These are phyloP conservation scores for Xylaria acuta DNA, from an alignment of 495 filamentous ascomycete genomes.

Conservation along the genomic window DNA sequence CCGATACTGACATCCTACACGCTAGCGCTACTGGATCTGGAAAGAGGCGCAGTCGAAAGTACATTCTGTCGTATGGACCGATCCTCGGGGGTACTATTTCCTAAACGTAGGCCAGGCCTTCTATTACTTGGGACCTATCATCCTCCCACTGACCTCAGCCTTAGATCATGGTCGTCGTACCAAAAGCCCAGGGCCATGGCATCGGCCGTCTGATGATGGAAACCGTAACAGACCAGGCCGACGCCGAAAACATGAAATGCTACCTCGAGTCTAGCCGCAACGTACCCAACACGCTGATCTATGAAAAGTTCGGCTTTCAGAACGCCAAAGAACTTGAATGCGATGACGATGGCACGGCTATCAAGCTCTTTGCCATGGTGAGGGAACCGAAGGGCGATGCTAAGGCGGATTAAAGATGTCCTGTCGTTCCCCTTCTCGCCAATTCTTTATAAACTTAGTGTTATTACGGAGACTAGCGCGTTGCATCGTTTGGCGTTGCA, in stretches of 20 bases:
- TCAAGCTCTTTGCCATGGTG: conserved; percentile 60
- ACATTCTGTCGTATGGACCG: conserved; percentile 64
- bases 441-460: not conserved
- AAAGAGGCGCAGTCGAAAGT: conserved; percentile 63
- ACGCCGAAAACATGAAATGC: conserved; percentile 63
- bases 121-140: not conserved
- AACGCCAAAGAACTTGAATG: conserved; percentile 67
- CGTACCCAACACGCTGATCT: conserved; percentile 69
- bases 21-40: conserved; percentile 68
- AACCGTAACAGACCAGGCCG: conserved; percentile 63
- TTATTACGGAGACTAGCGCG: not conserved
- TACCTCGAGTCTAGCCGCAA: conserved; percentile 70
- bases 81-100: conserved; percentile 69
- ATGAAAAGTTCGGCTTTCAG: conserved; percentile 69
- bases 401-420: conserved; percentile 25
- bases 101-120: conserved; percentile 47
- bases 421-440: not conserved
- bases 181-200: conserved; percentile 63
- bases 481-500: not conserved
- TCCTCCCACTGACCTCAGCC: not conserved
- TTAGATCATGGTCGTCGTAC: conserved; percentile 69
- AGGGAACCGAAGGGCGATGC: conserved; percentile 49
- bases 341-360: conserved; percentile 57
- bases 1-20: conserved; percentile 6
- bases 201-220: conserved; percentile 65